Percentiles rank a stretch among this genome's conserved stretches.
Conservation (phyloP, 1,284 basidiomycete genomes). For the Leccinum idahoense region DNA sequence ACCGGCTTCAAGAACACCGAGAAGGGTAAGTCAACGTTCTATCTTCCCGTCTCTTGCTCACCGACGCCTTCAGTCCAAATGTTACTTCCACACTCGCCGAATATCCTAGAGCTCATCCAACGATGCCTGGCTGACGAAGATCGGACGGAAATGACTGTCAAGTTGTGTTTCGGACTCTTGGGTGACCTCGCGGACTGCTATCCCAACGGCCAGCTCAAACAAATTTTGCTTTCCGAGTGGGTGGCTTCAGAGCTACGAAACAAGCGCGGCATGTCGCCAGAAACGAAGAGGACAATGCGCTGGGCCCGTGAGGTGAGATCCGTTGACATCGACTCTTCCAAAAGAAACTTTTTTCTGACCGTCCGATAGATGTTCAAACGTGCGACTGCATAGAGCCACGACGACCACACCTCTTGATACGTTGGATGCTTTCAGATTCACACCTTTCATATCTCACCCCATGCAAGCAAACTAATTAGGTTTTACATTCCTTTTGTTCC, state of each 20-base stretch:
- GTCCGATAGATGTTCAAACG: constrained; percentile 58
- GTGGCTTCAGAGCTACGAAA: constrained; percentile 73
- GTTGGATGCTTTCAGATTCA: constrained; percentile 24
- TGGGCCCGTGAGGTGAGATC: constrained; percentile 76
- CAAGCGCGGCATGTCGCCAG: constrained; percentile 60
- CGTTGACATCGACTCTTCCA: neutral
- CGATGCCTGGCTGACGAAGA: constrained; percentile 82
- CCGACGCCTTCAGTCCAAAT: constrained; percentile 42
- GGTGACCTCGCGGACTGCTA: constrained; percentile 92
- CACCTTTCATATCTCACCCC: constrained; percentile 25
- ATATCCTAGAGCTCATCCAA: constrained; percentile 81
- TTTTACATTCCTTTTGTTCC: constrained; percentile 15
- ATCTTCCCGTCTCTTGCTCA: neutral
- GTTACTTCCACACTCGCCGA: constrained; percentile 71
- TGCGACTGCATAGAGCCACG: constrained; percentile 53
- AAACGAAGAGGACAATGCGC: constrained; percentile 75
- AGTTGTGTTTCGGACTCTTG: constrained; percentile 77
- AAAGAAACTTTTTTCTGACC: neutral
- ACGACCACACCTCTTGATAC: neutral
- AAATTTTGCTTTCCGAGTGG: constrained; percentile 77
- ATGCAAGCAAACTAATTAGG: constrained; percentile 43
- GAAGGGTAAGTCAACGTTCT: constrained; percentile 48
- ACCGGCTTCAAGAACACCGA: constrained; percentile 84
- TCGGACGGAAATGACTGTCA: constrained; percentile 74
- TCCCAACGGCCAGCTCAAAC: constrained; percentile 77